Evolutionary conservation across 2,329 filamentous ascomycete genomes (phyloP).

Genomic region (Drechslera avenae): DNA sequence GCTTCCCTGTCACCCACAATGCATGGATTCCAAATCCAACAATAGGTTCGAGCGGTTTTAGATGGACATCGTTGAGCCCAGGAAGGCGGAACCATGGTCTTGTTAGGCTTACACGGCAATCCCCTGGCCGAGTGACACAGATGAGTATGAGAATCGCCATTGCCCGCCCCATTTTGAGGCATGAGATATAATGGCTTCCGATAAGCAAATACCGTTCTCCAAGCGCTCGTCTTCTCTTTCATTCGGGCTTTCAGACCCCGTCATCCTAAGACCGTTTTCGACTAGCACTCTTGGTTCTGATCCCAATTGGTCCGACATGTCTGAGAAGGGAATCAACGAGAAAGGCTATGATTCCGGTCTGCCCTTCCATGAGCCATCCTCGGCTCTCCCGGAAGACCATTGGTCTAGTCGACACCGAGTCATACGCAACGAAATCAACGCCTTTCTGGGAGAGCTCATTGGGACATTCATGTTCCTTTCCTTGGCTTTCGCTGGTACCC

Average conservation of each 20-base stretch:
- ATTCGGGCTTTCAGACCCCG: not conserved
- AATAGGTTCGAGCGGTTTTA: constrained; percentile 1
- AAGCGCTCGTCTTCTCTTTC: constrained; percentile 2
- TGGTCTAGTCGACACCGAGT: constrained; percentile 1
- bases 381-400: constrained; percentile 10
- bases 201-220: not conserved
- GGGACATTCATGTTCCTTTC: constrained; percentile 55
- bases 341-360: constrained; percentile 10
- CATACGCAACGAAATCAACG: constrained; percentile 26
- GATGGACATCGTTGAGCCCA: not conserved
- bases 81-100: not conserved
- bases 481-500: constrained; percentile 43
- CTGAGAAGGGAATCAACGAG: constrained; percentile 6
- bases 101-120: not conserved
- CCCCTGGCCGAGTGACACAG: not conserved
- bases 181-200: constrained; percentile 8
- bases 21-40: not conserved
- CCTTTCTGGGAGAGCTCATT: constrained; percentile 51
- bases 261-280: constrained; percentile 4
- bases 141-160: constrained; percentile 5
- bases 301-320: constrained; percentile 11
- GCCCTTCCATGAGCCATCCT: constrained; percentile 21
- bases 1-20: not conserved
- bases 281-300: constrained; percentile 1
- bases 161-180: constrained; percentile 1